phyloP scores from a whole-genome alignment of 805 yeast species.

The Cephaloascus albidus region DNA sequence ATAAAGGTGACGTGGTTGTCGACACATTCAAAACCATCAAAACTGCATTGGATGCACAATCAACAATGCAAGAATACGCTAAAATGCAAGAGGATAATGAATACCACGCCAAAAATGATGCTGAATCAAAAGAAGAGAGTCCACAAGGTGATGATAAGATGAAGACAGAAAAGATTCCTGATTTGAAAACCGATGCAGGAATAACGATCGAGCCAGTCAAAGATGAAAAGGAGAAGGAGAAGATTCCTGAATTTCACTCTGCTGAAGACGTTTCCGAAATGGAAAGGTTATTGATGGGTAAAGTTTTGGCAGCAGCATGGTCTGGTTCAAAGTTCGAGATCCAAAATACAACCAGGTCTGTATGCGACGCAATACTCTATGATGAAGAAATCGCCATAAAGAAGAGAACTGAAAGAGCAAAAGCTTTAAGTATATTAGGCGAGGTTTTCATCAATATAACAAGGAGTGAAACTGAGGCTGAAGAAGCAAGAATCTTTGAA shows the following conservation, averaged over 20 bases:
- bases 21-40: slow-evolving; percentile 66
- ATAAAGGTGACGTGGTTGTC: slow-evolving; percentile 64
- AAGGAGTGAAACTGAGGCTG: slow-evolving; percentile 62
- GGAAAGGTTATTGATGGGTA: slow-evolving; percentile 70
- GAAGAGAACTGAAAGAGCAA: slow-evolving; percentile 51
- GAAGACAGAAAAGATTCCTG: slow-evolving; percentile 4
- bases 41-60: slow-evolving; percentile 71
- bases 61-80: slow-evolving; percentile 64
- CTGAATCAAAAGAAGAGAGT: slow-evolving; percentile 17
- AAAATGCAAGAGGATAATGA: slow-evolving; percentile 53
- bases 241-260: slow-evolving; percentile 30
- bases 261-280: slow-evolving; percentile 58
- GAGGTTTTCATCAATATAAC: slow-evolving; percentile 47
- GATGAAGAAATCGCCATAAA: slow-evolving; percentile 42
- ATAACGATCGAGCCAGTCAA: no score
- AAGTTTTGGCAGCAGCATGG: slow-evolving; percentile 81
- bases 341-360: slow-evolving; percentile 60
- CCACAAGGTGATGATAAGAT: slow-evolving; percentile 7
- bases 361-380: slow-evolving; percentile 55
- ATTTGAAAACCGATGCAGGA: slow-evolving; percentile 2
- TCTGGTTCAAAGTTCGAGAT: slow-evolving; percentile 74
- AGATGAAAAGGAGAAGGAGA: slow-evolving; percentile 7
- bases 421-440: slow-evolving; percentile 52
- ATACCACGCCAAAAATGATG: slow-evolving; percentile 28
- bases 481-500: slow-evolving; percentile 72